Conservation (phyloP, 176 grass and related monocot genomes). For the Musa acuminata region DNA sequence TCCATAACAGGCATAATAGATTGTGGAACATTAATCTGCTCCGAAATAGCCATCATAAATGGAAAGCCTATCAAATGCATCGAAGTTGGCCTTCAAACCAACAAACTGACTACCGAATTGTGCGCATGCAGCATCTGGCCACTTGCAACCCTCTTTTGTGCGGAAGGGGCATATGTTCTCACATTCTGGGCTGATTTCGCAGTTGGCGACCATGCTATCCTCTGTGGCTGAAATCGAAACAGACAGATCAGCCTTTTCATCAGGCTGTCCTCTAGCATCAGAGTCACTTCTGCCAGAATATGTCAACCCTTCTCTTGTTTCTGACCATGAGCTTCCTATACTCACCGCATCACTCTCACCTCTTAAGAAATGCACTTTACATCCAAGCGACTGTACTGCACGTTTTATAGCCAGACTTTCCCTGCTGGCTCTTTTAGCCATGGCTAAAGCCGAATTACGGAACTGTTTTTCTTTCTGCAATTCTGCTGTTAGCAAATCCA, state of each 20-base stretch:
- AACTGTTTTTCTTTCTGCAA: constrained; percentile 51
- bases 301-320: constrained; percentile 34
- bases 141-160: constrained; percentile 75
- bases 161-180: constrained; percentile 71
- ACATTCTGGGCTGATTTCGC: constrained; percentile 39
- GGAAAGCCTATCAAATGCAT: constrained; percentile 74
- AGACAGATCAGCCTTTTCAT: constrained; percentile 45
- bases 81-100: constrained; percentile 90
- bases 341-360: constrained; percentile 21
- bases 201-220: constrained; percentile 43
- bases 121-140: constrained; percentile 72
- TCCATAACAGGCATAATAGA: neutral
- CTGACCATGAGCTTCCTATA: constrained; percentile 15
- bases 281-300: constrained; percentile 33
- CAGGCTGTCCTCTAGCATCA: constrained; percentile 19
- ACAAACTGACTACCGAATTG: constrained; percentile 89
- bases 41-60: constrained; percentile 83
- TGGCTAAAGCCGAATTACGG: constrained; percentile 42
- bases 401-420: constrained; percentile 67
- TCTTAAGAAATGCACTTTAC: constrained; percentile 52
- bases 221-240: constrained; percentile 79
- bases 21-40: constrained; percentile 34
- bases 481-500: constrained; percentile 42
- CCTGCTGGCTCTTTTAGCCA: constrained; percentile 42
- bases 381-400: constrained; percentile 76